These are phyloP conservation scores for Pythium chondricola DNA, from an alignment of 352 stramenopile species.

Conservation along the genomic window DNA sequence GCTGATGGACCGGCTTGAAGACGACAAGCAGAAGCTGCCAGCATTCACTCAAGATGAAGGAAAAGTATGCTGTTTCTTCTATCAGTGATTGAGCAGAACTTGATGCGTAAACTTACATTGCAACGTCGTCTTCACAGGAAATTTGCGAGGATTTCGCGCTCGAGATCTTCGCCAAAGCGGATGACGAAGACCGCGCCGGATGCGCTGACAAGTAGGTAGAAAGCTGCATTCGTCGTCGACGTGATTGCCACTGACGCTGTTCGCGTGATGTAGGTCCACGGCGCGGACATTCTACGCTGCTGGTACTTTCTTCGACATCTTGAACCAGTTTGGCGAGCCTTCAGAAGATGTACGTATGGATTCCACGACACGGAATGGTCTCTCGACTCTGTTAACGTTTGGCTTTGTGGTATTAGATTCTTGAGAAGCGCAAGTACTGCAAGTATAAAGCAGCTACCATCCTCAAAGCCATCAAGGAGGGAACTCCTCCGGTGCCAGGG, in stretches of 20 bases:
- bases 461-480: slow-evolving; percentile 94
- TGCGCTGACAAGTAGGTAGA: slow-evolving; percentile 77
- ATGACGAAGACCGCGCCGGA: slow-evolving; percentile 91
- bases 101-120: too few species aligned
- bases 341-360: slow-evolving; percentile 55
- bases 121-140: slow-evolving; percentile 25
- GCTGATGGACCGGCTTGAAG: slow-evolving; percentile 90
- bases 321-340: slow-evolving; percentile 92
- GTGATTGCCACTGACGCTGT: too few species aligned
- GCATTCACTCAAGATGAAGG: slow-evolving; percentile 89
- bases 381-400: too few species aligned
- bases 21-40: slow-evolving; percentile 87
- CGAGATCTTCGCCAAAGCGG: slow-evolving; percentile 93
- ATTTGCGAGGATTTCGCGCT: slow-evolving; percentile 86
- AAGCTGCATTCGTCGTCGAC: too few species aligned
- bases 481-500: slow-evolving; percentile 72
- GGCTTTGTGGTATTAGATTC: slow-evolving; percentile 47
- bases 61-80: slow-evolving; percentile 46
- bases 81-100: background rate
- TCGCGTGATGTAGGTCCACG: slow-evolving; percentile 86
- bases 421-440: slow-evolving; percentile 90
- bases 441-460: slow-evolving; percentile 96
- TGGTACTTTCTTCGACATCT: slow-evolving; percentile 94
- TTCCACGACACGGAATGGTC: too few species aligned
- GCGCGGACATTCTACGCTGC: slow-evolving; percentile 95